Evolutionary conservation across 2,329 filamentous ascomycete genomes (phyloP).

Genomic region (Lasiodiplodia theobromae): DNA sequence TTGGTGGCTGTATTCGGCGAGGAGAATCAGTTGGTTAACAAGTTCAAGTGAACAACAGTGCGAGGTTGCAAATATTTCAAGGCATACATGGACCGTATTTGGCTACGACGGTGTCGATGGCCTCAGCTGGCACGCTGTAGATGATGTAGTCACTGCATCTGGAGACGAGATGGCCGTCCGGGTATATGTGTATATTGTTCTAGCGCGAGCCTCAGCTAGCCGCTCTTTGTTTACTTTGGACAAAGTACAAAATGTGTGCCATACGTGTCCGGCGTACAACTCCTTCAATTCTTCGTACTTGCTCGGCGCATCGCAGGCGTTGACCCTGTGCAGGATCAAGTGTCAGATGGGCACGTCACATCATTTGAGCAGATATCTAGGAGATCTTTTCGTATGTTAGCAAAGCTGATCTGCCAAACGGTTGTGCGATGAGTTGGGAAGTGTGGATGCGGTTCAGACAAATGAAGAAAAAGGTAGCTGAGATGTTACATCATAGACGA

Average conservation of each 20-base stretch:
- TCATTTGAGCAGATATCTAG: conserved; percentile 27
- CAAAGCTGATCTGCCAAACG: not conserved
- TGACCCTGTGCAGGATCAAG: conserved; percentile 69
- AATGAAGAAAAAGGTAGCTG: conserved; percentile 90
- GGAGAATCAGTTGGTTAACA: not conserved
- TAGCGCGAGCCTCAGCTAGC: conserved; percentile 61
- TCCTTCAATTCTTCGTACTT: conserved; percentile 81
- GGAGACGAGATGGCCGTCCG: conserved; percentile 94
- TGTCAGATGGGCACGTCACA: conserved; percentile 32
- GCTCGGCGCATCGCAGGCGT: conserved; percentile 92
- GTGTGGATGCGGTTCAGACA: conserved; percentile 72
- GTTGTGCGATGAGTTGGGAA: not conserved
- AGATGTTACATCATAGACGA: conserved; percentile 98
- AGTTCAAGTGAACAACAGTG: conserved; percentile 26
- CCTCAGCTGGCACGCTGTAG: conserved; percentile 95
- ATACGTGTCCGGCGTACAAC: conserved; percentile 89
- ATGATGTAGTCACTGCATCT: conserved; percentile 98
- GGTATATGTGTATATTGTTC: conserved; percentile 83
- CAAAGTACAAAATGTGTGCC: conserved; percentile 45
- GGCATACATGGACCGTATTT: conserved; percentile 89
- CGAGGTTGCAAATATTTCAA: conserved; percentile 32
- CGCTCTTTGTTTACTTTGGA: conserved; percentile 41
- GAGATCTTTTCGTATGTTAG: conserved; percentile 35
- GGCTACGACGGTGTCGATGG: conserved; percentile 85
- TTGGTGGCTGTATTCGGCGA: conserved; percentile 75